Percentiles rank a stretch among this genome's conserved stretches.
Evolutionary conservation across 768 basidiomycete species (phyloP).

Genomic region (Phylloporus sp.): DNA sequence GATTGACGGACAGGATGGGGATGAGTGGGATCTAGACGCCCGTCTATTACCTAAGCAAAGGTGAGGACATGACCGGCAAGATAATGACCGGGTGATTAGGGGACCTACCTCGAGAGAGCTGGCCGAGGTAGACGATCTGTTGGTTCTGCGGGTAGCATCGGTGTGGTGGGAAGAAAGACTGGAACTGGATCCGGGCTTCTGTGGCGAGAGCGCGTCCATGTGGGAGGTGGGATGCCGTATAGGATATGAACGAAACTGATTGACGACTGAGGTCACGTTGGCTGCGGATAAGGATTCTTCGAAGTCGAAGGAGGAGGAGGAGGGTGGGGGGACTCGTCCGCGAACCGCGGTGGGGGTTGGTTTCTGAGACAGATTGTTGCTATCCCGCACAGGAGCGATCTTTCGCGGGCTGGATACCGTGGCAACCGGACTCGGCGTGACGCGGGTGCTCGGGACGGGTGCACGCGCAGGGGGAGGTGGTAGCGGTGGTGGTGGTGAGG

Average conservation of each 20-base stretch:
- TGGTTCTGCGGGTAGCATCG: conserved; percentile 27
- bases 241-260: conserved; percentile 31
- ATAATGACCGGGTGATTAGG: conserved; percentile 19
- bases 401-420: conserved; percentile 12
- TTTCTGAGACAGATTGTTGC: neutral
- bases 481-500: too few species aligned
- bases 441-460: neutral
- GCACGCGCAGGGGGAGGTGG: too few species aligned
- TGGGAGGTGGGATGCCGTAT: conserved; percentile 20
- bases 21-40: conserved; percentile 19
- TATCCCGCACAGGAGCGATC: neutral
- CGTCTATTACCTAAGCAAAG: conserved; percentile 26
- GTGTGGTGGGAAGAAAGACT: conserved; percentile 21
- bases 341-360: conserved; percentile 22
- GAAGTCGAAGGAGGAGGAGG: conserved; percentile 23
- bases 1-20: conserved; percentile 22
- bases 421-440: conserved; percentile 16
- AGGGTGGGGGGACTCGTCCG: conserved; percentile 13
- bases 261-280: conserved; percentile 29
- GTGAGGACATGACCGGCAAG: conserved; percentile 7
- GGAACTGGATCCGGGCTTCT: conserved; percentile 28
- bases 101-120: conserved; percentile 28
- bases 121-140: conserved; percentile 25
- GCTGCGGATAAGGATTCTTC: conserved; percentile 28
- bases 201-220: too few species aligned